Base-by-base conservation (phyloP, 2,329 filamentous ascomycete species). In the Colletotrichum neosansevieriae region DNA sequence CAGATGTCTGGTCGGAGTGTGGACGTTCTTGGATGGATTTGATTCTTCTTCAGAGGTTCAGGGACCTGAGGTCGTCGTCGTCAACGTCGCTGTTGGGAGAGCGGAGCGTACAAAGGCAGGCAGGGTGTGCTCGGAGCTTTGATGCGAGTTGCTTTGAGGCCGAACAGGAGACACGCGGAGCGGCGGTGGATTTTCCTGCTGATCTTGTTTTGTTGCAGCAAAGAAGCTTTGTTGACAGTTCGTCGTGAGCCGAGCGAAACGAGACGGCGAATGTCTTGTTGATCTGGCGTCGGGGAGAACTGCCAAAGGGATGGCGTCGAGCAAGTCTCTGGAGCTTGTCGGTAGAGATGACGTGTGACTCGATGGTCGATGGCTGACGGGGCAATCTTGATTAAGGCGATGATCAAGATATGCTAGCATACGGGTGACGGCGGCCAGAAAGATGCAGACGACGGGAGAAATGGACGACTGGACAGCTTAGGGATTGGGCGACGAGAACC, bases 401-500 rank as follows among this genome's bases (percentile, higher is more conserved):
- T 56, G 63, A 69, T 50, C 66, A 50, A 60, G 66, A 69, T 63
- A 50, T 40, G 44, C 50, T 57, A 21, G 49, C 62, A 53, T 44
- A 64, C 57, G 57, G 40, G 49, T 9, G 38, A 49, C 44, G 54
- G 45, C 21, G n/a, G 19, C 21, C 19, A 24, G 29, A 36, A 65
- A 29, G 45, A 58, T 21, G 64, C 54, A 56, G 61, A 50, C 66
- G 49, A 56, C 56, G 29, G 66, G n/a, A 32, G 49, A 45, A 21
- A 66, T 60, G 15, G 49, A 57, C 62, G 63, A 58, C 66, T 68
- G 71, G 70, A 72, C 73, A 71, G 70, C 73, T 70, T 64, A 76
- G 77, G 53, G 60, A 51, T 67, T 45, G 51, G 58, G 67, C 50
- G 59, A 67, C 53, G 47, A 40, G 67, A 47, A 67, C 57, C 66